Evolutionary conservation across 2,329 filamentous ascomycete species (phyloP).

Genomic region (Talaromyces rugulosus): DNA sequence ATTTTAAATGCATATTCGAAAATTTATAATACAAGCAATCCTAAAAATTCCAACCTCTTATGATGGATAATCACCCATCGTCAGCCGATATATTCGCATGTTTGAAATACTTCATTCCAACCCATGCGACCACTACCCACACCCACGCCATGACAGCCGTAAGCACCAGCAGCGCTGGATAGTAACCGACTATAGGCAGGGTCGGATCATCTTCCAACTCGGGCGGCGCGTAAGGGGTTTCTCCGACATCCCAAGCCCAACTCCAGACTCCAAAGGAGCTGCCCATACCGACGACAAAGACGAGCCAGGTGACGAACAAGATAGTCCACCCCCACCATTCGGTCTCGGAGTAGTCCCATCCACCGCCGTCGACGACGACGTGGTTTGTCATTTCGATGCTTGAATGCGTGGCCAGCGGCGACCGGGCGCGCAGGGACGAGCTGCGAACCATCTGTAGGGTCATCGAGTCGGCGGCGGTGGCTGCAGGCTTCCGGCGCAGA

Average conservation of each 20-base stretch:
- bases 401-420: slow-evolving; percentile 33
- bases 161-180: slow-evolving; percentile 87
- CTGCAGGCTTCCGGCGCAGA: slow-evolving; percentile 19
- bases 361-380: slow-evolving; percentile 27
- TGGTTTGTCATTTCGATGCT: slow-evolving; percentile 26
- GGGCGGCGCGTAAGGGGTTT: slow-evolving; percentile 90
- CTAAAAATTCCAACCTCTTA: background rate
- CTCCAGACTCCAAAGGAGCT: slow-evolving; percentile 93
- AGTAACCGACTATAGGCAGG: slow-evolving; percentile 93
- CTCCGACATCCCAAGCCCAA: slow-evolving; percentile 98
- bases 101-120: slow-evolving; percentile 98
- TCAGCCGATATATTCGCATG: slow-evolving; percentile 84
- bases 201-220: slow-evolving; percentile 94
- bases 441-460: slow-evolving; percentile 16
- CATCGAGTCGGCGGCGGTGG: slow-evolving; percentile 25
- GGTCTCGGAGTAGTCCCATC: slow-evolving; percentile 88
- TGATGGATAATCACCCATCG: slow-evolving; percentile 31
- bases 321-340: slow-evolving; percentile 99
- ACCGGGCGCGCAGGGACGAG: slow-evolving; percentile 30
- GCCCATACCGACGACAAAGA: slow-evolving; percentile 95
- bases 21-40: background rate
- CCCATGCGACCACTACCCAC: slow-evolving; percentile 96
- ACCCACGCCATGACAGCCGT: slow-evolving; percentile 98
- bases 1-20: background rate
- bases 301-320: slow-evolving; percentile 83